Percentiles rank a stretch among this genome's conserved stretches.
Evolutionary conservation across 768 basidiomycete species (phyloP).

Genomic region (Coprinopsis marcescibilis): DNA sequence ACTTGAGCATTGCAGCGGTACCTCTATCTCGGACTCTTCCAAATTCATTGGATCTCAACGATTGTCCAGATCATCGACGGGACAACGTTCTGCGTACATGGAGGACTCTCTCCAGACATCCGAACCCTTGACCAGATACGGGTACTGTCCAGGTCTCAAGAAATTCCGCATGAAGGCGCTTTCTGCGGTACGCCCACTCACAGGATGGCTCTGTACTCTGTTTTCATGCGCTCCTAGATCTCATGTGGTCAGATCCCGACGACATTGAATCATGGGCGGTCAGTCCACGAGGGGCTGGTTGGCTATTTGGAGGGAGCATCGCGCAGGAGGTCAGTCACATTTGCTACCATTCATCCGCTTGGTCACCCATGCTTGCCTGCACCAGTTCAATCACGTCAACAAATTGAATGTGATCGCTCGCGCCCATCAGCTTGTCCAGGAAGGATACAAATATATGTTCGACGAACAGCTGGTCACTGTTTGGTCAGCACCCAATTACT

Average conservation of each 20-base stretch:
- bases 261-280: conserved; percentile 96
- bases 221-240: too few species aligned
- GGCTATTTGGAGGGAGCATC: conserved; percentile 85
- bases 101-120: conserved; percentile 94
- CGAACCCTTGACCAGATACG: conserved; percentile 92
- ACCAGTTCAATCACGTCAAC: conserved; percentile 86
- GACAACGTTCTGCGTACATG: conserved; percentile 88
- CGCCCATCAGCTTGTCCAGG: conserved; percentile 95
- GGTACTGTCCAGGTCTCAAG: conserved; percentile 89
- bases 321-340: conserved; percentile 62
- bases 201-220: too few species aligned
- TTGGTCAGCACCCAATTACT: conserved; percentile 91
- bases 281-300: conserved; percentile 93
- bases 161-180: conserved; percentile 98
- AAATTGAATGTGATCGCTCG: conserved; percentile 83
- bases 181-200: conserved; percentile 66
- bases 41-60: background rate
- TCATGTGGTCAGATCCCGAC: conserved; percentile 99
- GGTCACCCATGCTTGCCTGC: background rate
- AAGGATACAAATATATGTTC: conserved; percentile 97
- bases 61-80: conserved; percentile 85
- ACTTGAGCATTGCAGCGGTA: conserved; percentile 90
- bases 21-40: conserved; percentile 18
- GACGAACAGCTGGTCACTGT: conserved; percentile 88
- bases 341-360: conserved; percentile 1